Base-by-base conservation (phyloP, 495 filamentous ascomycete genomes). In the Hypoxylon trugodes region DNA sequence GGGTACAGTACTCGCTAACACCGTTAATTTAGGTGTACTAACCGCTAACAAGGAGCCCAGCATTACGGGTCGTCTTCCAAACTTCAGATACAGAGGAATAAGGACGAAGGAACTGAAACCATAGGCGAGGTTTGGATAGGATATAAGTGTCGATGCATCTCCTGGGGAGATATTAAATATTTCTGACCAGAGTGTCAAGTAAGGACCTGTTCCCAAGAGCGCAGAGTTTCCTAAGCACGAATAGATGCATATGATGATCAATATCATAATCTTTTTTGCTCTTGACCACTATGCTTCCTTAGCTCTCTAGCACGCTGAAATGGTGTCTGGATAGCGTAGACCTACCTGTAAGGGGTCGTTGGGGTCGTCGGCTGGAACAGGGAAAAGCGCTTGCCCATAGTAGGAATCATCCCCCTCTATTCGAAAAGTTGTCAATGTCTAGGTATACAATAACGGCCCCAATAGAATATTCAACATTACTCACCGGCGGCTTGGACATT, bases 341-440 rank as follows among this genome's bases (percentile, higher is more conserved):
- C 58, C 3, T 71, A 78, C 79, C 65, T 80, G 81, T 24, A 85
- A 75, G 24, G 84, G 84, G 69, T 87, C 83, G 55, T 87, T 87
- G 0, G 84, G 84, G 60, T 86, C 84, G 43, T 84, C 79, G 0
- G 80, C 79, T 7, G 84, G 84, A 1, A 86, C 83, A 0, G 84
- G 84, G 55, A 80, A 87, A 10, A 87, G 74, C 1, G 84, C 84
- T 61, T 86, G 84, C 51, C 84, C 84, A 43, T 83, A 82, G n/a
- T 74, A 80, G 1, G 82, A 80, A 55, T 85, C 83, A 43, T 87
- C 84, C 41, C 84, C 84, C 71, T 85, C 84, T 73, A 37, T 52
- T 5, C 28, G 10, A 30, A 36, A 2, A 10, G 18, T 57, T 18
- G 13, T 35, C 10, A 38, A 25, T 15, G 35, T 15, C 2, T 10